phyloP scores from a whole-genome alignment of 192 early-diverging fungal species.

The Backusella morwellensis region DNA sequence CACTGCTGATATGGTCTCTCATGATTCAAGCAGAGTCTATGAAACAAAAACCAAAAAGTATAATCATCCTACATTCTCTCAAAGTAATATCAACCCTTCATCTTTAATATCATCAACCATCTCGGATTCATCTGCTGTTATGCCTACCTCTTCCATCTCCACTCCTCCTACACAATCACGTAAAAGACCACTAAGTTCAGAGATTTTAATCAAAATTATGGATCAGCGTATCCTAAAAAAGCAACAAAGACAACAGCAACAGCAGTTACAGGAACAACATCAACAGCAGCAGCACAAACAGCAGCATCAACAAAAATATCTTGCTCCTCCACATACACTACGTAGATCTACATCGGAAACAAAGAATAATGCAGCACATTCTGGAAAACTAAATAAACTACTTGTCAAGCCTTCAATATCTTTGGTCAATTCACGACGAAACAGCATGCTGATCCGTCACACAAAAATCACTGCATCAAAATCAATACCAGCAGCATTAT shows the following conservation, averaged over 20 bases:
- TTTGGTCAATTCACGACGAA: background rate
- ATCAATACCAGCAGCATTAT: background rate
- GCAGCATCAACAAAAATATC: background rate
- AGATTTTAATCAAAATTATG: conserved; percentile 7
- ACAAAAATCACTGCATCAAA: background rate
- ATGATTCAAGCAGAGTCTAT: background rate
- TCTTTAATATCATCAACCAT: background rate
- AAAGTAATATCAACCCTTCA: background rate
- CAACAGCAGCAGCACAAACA: background rate
- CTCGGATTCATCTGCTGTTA: background rate
- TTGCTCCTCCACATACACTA: background rate
- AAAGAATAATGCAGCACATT: background rate
- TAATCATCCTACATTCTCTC: background rate
- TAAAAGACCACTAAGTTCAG: conserved; percentile 16
- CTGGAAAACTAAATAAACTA: background rate
- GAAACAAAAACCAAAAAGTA: conserved; percentile 7
- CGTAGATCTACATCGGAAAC: background rate
- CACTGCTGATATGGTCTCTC: background rate
- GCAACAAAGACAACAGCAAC: background rate
- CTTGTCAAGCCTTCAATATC: background rate
- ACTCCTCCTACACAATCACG: background rate
- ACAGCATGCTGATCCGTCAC: background rate
- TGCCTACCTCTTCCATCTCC: background rate
- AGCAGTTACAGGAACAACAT: background rate
- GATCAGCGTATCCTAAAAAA: conserved; percentile 7